A percentile compares a stretch with the other conserved stretches of the same genome.
Evolutionary conservation across 2,329 filamentous ascomycete genomes (phyloP).

Genomic region (Fonsecaea multimorphosa): DNA sequence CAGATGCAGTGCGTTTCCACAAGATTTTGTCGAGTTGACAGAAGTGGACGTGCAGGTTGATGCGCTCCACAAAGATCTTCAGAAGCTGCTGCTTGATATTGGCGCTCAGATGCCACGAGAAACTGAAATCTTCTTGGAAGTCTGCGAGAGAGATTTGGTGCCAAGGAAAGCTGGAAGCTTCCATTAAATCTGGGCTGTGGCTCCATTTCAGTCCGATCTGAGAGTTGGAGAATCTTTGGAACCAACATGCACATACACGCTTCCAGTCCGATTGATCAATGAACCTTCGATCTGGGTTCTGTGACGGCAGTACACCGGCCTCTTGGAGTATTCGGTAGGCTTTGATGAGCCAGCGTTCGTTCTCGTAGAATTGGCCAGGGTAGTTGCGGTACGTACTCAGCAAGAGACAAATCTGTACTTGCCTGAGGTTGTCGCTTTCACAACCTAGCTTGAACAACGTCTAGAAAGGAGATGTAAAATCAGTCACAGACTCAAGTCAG

Average conservation of each 20-base stretch:
- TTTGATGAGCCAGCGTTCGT: slow-evolving; percentile 9
- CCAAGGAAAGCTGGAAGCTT: background rate
- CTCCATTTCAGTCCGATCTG: slow-evolving; percentile 7
- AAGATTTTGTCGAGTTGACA: slow-evolving; percentile 4
- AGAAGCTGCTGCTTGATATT: slow-evolving; percentile 4
- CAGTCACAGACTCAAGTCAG: too few species aligned
- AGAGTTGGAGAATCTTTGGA: background rate
- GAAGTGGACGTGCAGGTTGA: background rate
- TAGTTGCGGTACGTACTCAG: slow-evolving; percentile 11
- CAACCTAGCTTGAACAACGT: slow-evolving; percentile 11
- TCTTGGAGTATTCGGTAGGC: background rate
- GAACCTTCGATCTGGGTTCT: background rate
- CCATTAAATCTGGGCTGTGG: slow-evolving; percentile 13
- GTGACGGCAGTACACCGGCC: background rate
- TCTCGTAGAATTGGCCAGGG: slow-evolving; percentile 6
- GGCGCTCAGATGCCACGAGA: slow-evolving; percentile 15
- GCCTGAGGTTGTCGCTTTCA: slow-evolving; percentile 3
- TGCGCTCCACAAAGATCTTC: background rate
- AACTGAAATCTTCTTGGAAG: slow-evolving; percentile 17
- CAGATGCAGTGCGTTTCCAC: background rate
- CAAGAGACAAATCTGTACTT: slow-evolving; percentile 17
- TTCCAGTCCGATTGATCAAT: slow-evolving; percentile 4
- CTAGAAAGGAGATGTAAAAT: too few species aligned
- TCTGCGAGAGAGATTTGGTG: background rate
- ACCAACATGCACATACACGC: slow-evolving; percentile 4